Evolutionary conservation across 441 rosid species (phyloP).

Genomic region (Croton laevigatus): DNA sequence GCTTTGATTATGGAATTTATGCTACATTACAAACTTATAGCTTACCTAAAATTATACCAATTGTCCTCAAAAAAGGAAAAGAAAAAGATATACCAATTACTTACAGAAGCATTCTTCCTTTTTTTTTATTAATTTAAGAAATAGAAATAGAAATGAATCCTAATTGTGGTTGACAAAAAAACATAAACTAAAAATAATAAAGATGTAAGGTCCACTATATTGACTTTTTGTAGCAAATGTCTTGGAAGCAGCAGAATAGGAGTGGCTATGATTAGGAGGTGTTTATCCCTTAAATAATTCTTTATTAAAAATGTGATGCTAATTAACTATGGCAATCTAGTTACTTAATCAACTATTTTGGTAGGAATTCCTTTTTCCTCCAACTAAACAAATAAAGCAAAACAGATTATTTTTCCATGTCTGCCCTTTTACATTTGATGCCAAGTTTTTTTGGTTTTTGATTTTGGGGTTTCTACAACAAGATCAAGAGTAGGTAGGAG

Average conservation of each 20-base stretch:
- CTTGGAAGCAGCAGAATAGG: constrained; percentile 14
- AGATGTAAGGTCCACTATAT: constrained; percentile 17
- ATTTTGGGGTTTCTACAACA: too few relatives aligned
- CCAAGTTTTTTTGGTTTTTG: constrained; percentile 3
- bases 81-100: constrained; percentile 15
- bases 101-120: constrained; percentile 9
- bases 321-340: not conserved
- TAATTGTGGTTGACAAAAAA: not conserved
- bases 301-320: not conserved
- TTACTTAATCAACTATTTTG: constrained; percentile 2
- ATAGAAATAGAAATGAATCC: constrained; percentile 13
- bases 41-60: constrained; percentile 11
- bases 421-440: constrained; percentile 2
- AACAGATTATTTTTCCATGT: not conserved
- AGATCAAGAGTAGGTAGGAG: constrained; percentile 23
- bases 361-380: not conserved
- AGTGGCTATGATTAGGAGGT: not conserved
- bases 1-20: too few relatives aligned
- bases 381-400: constrained; percentile 7
- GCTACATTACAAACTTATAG: not conserved
- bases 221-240: constrained; percentile 27
- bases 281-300: not conserved
- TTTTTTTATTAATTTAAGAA: too few relatives aligned
- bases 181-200: constrained; percentile 4
- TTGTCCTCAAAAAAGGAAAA: not conserved